Conservation (phyloP, 805 yeast genomes). For the Ogataea dorogensis region DNA sequence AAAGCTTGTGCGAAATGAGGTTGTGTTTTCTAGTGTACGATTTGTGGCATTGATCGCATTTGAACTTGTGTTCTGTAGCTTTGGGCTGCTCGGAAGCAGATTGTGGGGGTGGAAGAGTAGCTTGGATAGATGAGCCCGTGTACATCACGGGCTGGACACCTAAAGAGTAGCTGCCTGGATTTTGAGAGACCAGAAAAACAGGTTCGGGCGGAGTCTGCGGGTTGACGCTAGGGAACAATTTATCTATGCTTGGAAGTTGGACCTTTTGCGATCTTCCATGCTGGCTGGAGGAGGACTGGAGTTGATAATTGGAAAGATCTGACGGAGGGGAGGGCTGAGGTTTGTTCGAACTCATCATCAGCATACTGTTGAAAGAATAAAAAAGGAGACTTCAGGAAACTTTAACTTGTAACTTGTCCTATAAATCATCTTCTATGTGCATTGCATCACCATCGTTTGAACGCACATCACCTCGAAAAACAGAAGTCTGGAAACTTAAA, state of each 20-base stretch:
- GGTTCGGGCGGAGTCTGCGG: conserved; percentile 5
- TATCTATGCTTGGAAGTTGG: conserved; percentile 25
- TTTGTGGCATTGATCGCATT: conserved; percentile 27
- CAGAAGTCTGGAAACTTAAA: not conserved
- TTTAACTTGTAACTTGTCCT: too few species aligned
- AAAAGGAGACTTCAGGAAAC: too few species aligned
- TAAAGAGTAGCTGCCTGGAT: too few species aligned
- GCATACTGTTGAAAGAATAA: conserved; percentile 1
- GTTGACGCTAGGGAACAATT: conserved; percentile 18
- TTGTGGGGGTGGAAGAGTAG: conserved; percentile 1
- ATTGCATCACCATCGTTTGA: not conserved
- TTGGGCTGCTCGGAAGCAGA: not conserved
- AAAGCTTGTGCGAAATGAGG: conserved; percentile 27
- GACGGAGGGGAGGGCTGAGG: conserved; percentile 8
- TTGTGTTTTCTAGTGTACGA: conserved; percentile 31
- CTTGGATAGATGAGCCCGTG: not conserved
- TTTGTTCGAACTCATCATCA: conserved; percentile 16
- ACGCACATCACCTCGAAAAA: not conserved
- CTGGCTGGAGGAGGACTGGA: conserved; percentile 1
- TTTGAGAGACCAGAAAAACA: too few species aligned
- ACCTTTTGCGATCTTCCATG: conserved; percentile 9
- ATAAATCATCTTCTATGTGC: too few species aligned
- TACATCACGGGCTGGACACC: not conserved
- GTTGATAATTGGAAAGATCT: conserved; percentile 15
- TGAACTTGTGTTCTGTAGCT: conserved; percentile 18